These are phyloP conservation scores for Scedosporium apiospermum DNA, from an alignment of 2,329 filamentous ascomycete species.

Conservation along the genomic window DNA sequence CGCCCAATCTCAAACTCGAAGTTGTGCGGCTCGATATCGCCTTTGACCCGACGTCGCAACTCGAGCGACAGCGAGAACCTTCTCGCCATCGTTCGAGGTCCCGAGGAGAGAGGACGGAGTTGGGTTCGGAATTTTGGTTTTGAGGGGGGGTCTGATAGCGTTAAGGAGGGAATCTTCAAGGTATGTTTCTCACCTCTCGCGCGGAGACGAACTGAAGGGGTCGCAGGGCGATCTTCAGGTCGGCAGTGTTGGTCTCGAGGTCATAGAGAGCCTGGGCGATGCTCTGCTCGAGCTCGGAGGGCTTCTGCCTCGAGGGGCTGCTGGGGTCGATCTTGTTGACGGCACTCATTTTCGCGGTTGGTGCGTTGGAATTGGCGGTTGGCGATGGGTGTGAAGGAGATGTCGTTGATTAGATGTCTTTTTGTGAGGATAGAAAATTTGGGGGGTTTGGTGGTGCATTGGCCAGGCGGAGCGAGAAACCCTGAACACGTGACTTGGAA, in stretches of 20 bases:
- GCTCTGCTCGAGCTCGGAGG: conserved; percentile 93
- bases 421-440: conserved; percentile 4
- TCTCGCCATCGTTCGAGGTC: neutral
- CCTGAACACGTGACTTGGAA: conserved; percentile 4
- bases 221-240: conserved; percentile 92
- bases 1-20: neutral
- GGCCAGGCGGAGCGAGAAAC: neutral
- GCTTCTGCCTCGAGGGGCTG: conserved; percentile 92
- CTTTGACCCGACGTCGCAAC: neutral
- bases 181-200: conserved; percentile 78
- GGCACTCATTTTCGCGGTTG: conserved; percentile 53
- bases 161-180: neutral
- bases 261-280: conserved; percentile 97
- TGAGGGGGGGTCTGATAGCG: neutral
- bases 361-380: conserved; percentile 21
- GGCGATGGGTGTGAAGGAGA: conserved; percentile 15
- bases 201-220: conserved; percentile 98
- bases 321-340: conserved; percentile 98
- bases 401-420: conserved; percentile 3
- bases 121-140: neutral
- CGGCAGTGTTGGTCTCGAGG: conserved; percentile 97
- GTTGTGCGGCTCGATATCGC: neutral
- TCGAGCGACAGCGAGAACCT: neutral
- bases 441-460: conserved; percentile 3
- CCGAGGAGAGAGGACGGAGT: neutral